Percentiles rank a stretch among this genome's conserved stretches.
phyloP scores from a whole-genome alignment of 371 early-diverging fungal genomes.

The Mucor circinelloides region DNA sequence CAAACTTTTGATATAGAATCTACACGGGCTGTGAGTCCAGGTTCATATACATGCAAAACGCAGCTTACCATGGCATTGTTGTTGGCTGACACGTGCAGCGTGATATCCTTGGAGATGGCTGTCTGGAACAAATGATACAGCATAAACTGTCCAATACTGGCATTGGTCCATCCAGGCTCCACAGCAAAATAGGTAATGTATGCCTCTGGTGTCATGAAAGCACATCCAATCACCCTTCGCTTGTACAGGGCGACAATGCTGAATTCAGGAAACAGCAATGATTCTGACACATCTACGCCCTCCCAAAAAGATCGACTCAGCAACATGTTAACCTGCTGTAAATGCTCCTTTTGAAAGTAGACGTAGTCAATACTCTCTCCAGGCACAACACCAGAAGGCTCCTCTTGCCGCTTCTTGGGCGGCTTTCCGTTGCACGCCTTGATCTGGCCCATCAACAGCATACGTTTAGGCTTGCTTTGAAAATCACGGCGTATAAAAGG shows the following conservation, averaged over 20 bases:
- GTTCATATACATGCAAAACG: background rate
- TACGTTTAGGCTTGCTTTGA: slow-evolving; percentile 48
- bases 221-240: slow-evolving; percentile 84
- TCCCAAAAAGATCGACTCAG: slow-evolving; percentile 90
- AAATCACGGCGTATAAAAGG: slow-evolving; percentile 78
- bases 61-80: slow-evolving; percentile 91
- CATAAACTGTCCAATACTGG: slow-evolving; percentile 89
- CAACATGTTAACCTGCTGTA: slow-evolving; percentile 77
- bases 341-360: slow-evolving; percentile 74
- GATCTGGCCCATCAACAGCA: slow-evolving; percentile 55
- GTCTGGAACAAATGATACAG: slow-evolving; percentile 82
- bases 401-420: background rate
- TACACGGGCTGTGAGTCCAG: slow-evolving; percentile 15
- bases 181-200: slow-evolving; percentile 93
- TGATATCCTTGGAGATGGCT: slow-evolving; percentile 78
- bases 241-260: slow-evolving; percentile 86
- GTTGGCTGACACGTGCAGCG: slow-evolving; percentile 92
- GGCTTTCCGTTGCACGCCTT: slow-evolving; percentile 33
- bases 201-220: slow-evolving; percentile 92
- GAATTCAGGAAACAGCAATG: slow-evolving; percentile 84
- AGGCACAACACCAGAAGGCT: slow-evolving; percentile 3
- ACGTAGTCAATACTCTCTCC: slow-evolving; percentile 80
- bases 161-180: slow-evolving; percentile 82
- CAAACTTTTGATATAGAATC: slow-evolving; percentile 92
- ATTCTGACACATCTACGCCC: slow-evolving; percentile 90